Base-by-base conservation (phyloP, 257 asterid genomes). In the Verbena officinalis region DNA sequence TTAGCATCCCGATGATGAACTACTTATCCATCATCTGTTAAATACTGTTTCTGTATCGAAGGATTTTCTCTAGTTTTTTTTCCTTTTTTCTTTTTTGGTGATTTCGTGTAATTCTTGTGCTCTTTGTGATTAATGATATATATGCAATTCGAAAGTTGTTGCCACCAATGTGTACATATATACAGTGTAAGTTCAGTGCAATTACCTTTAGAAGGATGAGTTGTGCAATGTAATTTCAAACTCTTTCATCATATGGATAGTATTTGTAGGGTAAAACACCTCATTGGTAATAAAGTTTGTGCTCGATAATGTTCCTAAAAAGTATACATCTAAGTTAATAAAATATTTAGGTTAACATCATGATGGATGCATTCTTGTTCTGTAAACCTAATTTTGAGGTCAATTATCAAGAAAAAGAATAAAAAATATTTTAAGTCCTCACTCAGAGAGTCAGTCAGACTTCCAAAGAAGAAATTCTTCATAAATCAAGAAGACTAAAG, bases 1-100 rank as follows among this genome's bases (percentile, higher is more conserved):
- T 81, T 93, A 69, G 97, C 97, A 66, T 87, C 99, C 16, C 73
- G 95, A 66, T 85, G 81, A 78, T 62, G 61, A 70, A 15, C 34
- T 43, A 11, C 33, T 38, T 34, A 66, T 49, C 49, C 13, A 17
- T 22, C 49, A 36, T n/a, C 12, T 8, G 4, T 30, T 34, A 53
- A 44, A 38, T 57, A 56, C 17, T 49, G 34, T 63, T 24, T 39
- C 12, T 2, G 16, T 68, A 69, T 51, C 17, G 57, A 33, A 53
- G 62, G 46, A 38, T 58, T 57, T 17, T 62, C 31, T 57, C 16
- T 44, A 45, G 45, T 57, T 34, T 14, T 65, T 51, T 36, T 62
- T 30, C 7, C 36, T n/a, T n/a, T n/a, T n/a, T n/a, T n/a, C n/a
- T n/a, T n/a, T n/a, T n/a, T n/a, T n/a, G n/a, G 33, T 27, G 33